Base-by-base conservation (phyloP, 2,329 filamentous ascomycete genomes). In the Leptographium radiaticola region DNA sequence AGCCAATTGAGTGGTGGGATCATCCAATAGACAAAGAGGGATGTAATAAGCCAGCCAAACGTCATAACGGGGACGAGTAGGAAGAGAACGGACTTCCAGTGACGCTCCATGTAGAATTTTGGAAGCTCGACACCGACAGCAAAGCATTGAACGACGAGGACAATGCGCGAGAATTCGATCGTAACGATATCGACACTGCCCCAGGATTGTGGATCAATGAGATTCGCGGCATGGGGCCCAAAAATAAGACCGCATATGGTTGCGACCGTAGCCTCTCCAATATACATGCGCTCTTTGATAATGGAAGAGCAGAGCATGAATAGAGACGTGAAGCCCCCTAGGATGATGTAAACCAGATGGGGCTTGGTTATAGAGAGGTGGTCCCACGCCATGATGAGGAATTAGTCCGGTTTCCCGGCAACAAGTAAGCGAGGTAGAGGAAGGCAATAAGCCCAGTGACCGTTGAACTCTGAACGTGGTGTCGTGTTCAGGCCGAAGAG, bases 261-360 rank as follows among this genome's bases (percentile, higher is more conserved):
- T 51, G 89, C 89, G 46, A 98, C 88, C 1, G 93, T 97, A 51
- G 93, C 93, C 77, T 98, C 93, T 66, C 93, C 93, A 68, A 98
- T 98, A 73, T 98, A 98, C 65, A 97, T 79, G 68, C 87, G 87
- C 76, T 98, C 93, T 75, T 98, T 98, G 73, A 98, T 95, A 65
- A 97, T 83, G 53, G 94, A 89, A 56, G 93, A 98, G 70, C 89
- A 95, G 56, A 98, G 76, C 93, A 98, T 98, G 74, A 98, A 98
- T 63, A 98, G 75, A 57, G 86, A 89, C 61, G 93, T 98, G 74
- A 98, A 98, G 68, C 91, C 93, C 64, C 93, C 93, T 54, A 98
- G 76, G 71, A 98, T 96, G 71, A 97, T 89, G 71, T 98, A 98
- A 60, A 95, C 93, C 87, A 97, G 71, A 76, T 98, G 93, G 64